Percentiles rank a stretch among this genome's conserved stretches.
Evolutionary conservation across 805 yeast genomes (phyloP).

Genomic region (Saccharomycopsis schoenii): DNA sequence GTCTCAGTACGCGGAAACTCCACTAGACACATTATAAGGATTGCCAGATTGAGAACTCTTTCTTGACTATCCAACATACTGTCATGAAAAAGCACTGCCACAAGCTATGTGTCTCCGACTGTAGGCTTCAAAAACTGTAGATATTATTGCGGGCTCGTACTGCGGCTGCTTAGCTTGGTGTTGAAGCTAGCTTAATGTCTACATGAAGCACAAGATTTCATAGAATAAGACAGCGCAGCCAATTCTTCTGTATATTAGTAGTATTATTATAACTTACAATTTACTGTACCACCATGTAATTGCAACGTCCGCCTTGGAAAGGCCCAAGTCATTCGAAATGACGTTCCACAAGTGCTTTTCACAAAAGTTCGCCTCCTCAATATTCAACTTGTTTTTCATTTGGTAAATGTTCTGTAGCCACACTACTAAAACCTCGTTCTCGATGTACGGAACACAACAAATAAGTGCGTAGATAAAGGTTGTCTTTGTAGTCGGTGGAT

Average conservation of each 20-base stretch:
- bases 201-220: not conserved
- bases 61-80: too few species aligned
- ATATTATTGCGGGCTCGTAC: too few species aligned
- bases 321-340: constrained; percentile 9
- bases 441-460: constrained; percentile 14
- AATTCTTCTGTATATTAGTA: not conserved
- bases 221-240: too few species aligned
- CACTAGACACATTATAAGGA: too few species aligned
- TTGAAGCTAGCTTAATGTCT: too few species aligned
- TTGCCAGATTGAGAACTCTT: too few species aligned
- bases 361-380: constrained; percentile 8
- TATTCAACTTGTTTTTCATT: not conserved
- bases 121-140: too few species aligned
- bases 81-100: too few species aligned
- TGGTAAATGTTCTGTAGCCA: constrained; percentile 11
- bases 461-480: constrained; percentile 9
- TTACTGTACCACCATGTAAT: constrained; percentile 17
- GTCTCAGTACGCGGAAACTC: too few species aligned
- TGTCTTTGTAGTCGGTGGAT: constrained; percentile 10
- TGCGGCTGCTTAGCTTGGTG: too few species aligned
- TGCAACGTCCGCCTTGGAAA: constrained; percentile 13
- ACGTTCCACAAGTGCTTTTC: constrained; percentile 11
- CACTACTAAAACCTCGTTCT: not conserved
- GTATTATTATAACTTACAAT: not conserved
- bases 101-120: too few species aligned